These are phyloP conservation scores for Amanita polypyramis DNA, from an alignment of 768 basidiomycete genomes.

Conservation along the genomic window DNA sequence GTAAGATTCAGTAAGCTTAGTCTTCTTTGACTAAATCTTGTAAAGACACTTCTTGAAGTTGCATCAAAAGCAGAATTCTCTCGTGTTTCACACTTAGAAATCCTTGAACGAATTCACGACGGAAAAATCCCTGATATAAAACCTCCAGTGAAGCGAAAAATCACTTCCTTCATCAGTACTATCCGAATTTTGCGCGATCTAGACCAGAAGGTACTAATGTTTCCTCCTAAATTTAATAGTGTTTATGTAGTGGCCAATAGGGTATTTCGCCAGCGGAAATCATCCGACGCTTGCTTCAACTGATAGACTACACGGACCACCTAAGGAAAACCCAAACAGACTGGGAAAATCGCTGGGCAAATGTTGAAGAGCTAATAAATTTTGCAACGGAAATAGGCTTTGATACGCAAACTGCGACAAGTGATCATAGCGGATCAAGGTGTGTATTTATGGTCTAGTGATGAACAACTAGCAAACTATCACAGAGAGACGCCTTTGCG, in stretches of 20 bases:
- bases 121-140: slow-evolving; percentile 54
- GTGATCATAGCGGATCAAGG: neutral
- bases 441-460: neutral
- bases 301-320: slow-evolving; percentile 57
- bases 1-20: slow-evolving; percentile 21
- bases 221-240: neutral
- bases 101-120: slow-evolving; percentile 56
- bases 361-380: slow-evolving; percentile 76
- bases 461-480: neutral
- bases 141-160: slow-evolving; percentile 52
- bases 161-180: slow-evolving; percentile 46
- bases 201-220: slow-evolving; percentile 37
- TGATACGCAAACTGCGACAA: slow-evolving; percentile 10
- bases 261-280: slow-evolving; percentile 52
- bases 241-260: slow-evolving; percentile 21
- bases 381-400: slow-evolving; percentile 53
- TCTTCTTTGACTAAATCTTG: neutral
- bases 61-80: slow-evolving; percentile 37
- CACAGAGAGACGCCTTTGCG: slow-evolving; percentile 49
- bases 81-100: slow-evolving; percentile 42
- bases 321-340: slow-evolving; percentile 65
- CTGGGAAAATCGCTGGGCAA: slow-evolving; percentile 73
- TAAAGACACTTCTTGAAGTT: slow-evolving; percentile 53
- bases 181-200: slow-evolving; percentile 42
- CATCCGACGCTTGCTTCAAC: slow-evolving; percentile 43